Percentiles rank a stretch among this genome's conserved stretches.
Evolutionary conservation across 2,329 filamentous ascomycete genomes (phyloP).

Genomic region (Ceratocystis destructans): DNA sequence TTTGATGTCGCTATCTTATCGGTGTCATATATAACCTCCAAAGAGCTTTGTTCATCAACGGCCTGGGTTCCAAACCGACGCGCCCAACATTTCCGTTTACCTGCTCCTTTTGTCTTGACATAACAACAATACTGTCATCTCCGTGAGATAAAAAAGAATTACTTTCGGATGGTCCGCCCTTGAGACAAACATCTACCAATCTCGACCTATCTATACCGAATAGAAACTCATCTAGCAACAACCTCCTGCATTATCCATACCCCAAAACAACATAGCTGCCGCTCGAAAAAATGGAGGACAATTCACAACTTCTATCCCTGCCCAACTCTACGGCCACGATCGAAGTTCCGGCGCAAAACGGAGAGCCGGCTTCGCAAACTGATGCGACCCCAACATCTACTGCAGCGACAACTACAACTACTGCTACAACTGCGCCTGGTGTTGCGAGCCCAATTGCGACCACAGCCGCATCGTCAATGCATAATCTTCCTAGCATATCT

Average conservation of each 20-base stretch:
- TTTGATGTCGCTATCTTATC: slow-evolving; percentile 5
- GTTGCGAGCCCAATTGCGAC: background rate
- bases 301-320: slow-evolving; percentile 29
- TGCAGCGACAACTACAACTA: slow-evolving; percentile 24
- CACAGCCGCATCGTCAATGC: slow-evolving; percentile 21
- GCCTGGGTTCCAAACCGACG: background rate
- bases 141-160: background rate
- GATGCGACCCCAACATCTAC: slow-evolving; percentile 35
- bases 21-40: background rate
- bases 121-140: background rate
- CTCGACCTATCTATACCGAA: background rate
- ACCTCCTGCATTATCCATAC: background rate
- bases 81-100: background rate
- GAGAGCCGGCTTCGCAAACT: slow-evolving; percentile 38
- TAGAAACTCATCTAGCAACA: background rate
- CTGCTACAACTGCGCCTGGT: slow-evolving; percentile 23
- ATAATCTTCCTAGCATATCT: slow-evolving; percentile 35
- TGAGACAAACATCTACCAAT: background rate
- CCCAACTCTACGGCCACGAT: slow-evolving; percentile 25
- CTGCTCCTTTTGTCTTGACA: background rate
- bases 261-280: background rate
- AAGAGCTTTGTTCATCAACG: background rate
- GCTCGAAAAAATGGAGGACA: slow-evolving; percentile 35
- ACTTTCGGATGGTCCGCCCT: background rate
- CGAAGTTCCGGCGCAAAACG: slow-evolving; percentile 11